A percentile compares a stretch with the other conserved stretches of the same genome.
Conservation (phyloP, 257 asterid genomes). For the Petunia axillaris region DNA sequence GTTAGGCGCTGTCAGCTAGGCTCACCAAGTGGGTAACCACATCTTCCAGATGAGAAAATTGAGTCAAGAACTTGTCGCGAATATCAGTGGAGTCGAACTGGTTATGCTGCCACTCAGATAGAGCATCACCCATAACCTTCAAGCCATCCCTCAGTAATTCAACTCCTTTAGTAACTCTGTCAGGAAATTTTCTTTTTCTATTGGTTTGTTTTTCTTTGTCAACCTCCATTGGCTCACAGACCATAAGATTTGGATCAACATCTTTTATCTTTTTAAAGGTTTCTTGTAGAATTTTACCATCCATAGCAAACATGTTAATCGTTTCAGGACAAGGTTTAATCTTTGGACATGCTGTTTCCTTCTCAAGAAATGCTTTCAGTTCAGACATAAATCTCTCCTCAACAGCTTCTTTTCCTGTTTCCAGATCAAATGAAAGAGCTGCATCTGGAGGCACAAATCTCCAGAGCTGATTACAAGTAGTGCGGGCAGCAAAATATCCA, state of each 20-base stretch:
- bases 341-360: conserved; percentile 56
- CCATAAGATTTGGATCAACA: conserved; percentile 29
- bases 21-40: conserved; percentile 65
- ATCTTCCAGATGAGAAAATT: conserved; percentile 74
- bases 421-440: conserved; percentile 79
- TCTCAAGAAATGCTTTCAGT: conserved; percentile 78
- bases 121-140: conserved; percentile 77
- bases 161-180: conserved; percentile 74
- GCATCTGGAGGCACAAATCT: conserved; percentile 91
- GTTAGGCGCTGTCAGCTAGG: conserved; percentile 53
- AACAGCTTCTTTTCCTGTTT: conserved; percentile 63
- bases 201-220: conserved; percentile 54
- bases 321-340: conserved; percentile 45
- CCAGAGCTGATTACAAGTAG: conserved; percentile 81
- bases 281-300: conserved; percentile 59
- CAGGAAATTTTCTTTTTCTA: conserved; percentile 84
- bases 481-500: conserved; percentile 81
- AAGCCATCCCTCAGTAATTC: conserved; percentile 78
- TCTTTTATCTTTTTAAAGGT: conserved; percentile 29
- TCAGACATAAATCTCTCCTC: conserved; percentile 87
- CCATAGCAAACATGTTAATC: conserved; percentile 52
- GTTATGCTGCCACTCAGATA: conserved; percentile 68
- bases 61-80: conserved; percentile 59
- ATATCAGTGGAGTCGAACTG: conserved; percentile 53
- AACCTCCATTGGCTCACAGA: conserved; percentile 65